Evolutionary conservation across 805 yeast genomes (phyloP), one percentile per base, ranked within the genome.

Genomic region (Peterozyma toletana): DNA sequence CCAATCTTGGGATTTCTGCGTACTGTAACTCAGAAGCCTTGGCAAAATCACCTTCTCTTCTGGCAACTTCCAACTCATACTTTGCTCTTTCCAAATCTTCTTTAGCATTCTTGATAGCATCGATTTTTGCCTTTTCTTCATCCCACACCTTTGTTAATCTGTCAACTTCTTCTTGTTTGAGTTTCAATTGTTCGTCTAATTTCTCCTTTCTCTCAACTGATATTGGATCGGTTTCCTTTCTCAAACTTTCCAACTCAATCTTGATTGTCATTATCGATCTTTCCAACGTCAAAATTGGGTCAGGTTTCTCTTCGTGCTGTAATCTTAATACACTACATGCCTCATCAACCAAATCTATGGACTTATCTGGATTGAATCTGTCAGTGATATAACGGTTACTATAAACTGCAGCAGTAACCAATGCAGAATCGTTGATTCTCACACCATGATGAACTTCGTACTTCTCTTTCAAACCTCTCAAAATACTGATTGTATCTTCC

Each of bases 401-500:
- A 57, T 90, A 78, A 6, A 86, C 81, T 0, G 96, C 96, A 11
- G 98, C 96, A 0, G 96, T 85, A 2, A 91, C 97, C 44, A 91
- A 70, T 0, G 99, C 96, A 40, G 89, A 77, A 58, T 91, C 99
- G 3, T 91, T 77, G 47, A 91, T 87, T 50, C 96, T 77, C 7
- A 91, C 99, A 66, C 99, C 99, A 57, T 91, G 99, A 56, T 91
- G 99, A 2, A 91, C 96, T 58, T 91, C 99, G 60, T 91, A 91
- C 49, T 85, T 76, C 57, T 91, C 98, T 60, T 91, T 90, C 55
- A 91, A 72, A 3, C 99, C 99, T 57, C 99, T 78, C 47, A 93
- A 68, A 48, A 91, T 91, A 27, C 95, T 83, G 43, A 91, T 88
- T 0, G 97, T 83, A 60, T 91, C 97, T 48, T 84, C 81, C 2